phyloP scores from a whole-genome alignment of 164 flowering plant genomes.

The Liquidambar formosana region DNA sequence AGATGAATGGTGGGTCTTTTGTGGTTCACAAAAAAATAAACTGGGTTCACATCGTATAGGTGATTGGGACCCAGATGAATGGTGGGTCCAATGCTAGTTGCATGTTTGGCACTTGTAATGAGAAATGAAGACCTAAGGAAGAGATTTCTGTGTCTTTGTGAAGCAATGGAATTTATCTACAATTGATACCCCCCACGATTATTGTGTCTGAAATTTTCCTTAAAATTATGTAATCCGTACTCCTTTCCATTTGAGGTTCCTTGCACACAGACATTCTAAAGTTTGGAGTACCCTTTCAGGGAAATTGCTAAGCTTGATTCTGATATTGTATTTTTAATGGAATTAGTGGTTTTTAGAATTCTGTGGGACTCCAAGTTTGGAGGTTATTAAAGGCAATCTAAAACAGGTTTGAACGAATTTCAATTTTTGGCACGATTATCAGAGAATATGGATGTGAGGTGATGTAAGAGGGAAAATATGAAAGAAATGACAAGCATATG shows the following conservation, averaged over 20 bases:
- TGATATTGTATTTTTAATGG: too few relatives aligned
- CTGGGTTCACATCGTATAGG: too few relatives aligned
- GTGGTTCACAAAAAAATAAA: background rate
- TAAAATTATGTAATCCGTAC: background rate
- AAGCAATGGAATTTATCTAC: background rate
- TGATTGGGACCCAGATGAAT: too few relatives aligned
- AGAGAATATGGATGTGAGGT: too few relatives aligned
- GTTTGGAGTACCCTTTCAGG: background rate
- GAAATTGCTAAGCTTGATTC: too few relatives aligned
- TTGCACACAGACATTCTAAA: background rate
- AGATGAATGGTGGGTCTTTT: too few relatives aligned
- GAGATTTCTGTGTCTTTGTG: background rate
- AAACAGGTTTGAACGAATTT: too few relatives aligned
- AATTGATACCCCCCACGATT: background rate
- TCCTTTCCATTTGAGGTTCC: background rate
- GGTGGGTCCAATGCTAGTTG: background rate
- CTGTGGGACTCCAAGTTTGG: background rate
- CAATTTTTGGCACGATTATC: too few relatives aligned
- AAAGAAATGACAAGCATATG: too few relatives aligned
- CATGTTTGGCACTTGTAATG: background rate
- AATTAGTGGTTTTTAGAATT: too few relatives aligned
- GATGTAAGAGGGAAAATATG: too few relatives aligned
- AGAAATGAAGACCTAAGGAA: background rate
- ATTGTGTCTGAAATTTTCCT: background rate
- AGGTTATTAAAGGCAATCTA: too few relatives aligned